Conservation (phyloP, 2,329 filamentous ascomycete genomes). For the Proliferodiscus dingleyae region DNA sequence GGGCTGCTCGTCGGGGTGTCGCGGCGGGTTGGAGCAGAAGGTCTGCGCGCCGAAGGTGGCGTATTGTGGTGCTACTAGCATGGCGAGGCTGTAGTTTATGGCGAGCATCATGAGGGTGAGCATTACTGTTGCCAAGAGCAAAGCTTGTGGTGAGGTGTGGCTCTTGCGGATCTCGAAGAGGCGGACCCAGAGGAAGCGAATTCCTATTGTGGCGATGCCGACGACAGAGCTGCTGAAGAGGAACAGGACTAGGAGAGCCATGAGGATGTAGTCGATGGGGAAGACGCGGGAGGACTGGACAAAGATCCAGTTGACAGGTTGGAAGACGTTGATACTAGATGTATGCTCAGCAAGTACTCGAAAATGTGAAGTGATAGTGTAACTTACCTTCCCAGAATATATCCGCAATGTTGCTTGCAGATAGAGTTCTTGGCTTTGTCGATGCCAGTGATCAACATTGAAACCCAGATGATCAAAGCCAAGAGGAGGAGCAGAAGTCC, state of each 20-base stretch:
- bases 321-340: constrained; percentile 77
- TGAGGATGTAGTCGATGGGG: constrained; percentile 87
- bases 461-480: constrained; percentile 73
- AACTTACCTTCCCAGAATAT: constrained; percentile 63
- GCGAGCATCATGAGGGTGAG: constrained; percentile 84
- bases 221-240: constrained; percentile 86
- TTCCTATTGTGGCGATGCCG: constrained; percentile 80
- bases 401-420: constrained; percentile 87
- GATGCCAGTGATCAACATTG: constrained; percentile 91
- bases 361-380: neutral
- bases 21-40: constrained; percentile 73
- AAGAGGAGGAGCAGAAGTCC: constrained; percentile 74
- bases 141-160: constrained; percentile 83
- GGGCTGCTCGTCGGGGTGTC: constrained; percentile 59
- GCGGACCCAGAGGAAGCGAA: constrained; percentile 92
- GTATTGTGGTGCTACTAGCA: constrained; percentile 95
- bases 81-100: constrained; percentile 87
- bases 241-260: constrained; percentile 76
- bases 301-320: constrained; percentile 88
- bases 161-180: constrained; percentile 89
- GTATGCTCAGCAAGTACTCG: constrained; percentile 19
- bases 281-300: constrained; percentile 78
- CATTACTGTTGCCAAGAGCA: constrained; percentile 86
- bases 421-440: constrained; percentile 96
- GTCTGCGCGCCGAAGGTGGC: constrained; percentile 91